phyloP scores from a whole-genome alignment of 129 eudicot species.

The Mikania micrantha region DNA sequence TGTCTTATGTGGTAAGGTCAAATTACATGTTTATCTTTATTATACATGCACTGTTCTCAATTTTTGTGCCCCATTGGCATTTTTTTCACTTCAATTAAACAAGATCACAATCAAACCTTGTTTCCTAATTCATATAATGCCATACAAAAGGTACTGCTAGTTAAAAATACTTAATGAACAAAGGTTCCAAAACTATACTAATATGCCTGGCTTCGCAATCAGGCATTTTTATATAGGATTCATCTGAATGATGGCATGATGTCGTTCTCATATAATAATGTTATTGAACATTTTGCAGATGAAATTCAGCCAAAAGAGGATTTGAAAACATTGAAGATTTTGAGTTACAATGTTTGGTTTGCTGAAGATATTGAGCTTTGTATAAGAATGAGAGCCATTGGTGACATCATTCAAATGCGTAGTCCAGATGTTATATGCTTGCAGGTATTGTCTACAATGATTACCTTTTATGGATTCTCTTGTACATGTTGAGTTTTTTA shows the following conservation, averaged over 20 bases:
- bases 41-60: too few relatives aligned
- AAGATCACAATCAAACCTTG: too few relatives aligned
- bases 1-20: neutral
- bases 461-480: neutral
- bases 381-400: conserved; percentile 72
- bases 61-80: too few relatives aligned
- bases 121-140: too few relatives aligned
- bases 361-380: conserved; percentile 72
- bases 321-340: conserved; percentile 41
- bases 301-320: conserved; percentile 17
- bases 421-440: conserved; percentile 79
- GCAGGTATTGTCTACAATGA: conserved; percentile 45
- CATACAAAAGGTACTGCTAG: too few relatives aligned
- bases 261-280: neutral
- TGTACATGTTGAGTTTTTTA: neutral
- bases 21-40: neutral
- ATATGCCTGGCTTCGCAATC: too few relatives aligned
- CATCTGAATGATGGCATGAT: neutral
- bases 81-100: too few relatives aligned
- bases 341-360: conserved; percentile 93
- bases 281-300: conserved; percentile 10
- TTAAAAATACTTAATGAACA: too few relatives aligned
- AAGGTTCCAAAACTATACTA: too few relatives aligned
- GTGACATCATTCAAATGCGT: conserved; percentile 68
- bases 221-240: too few relatives aligned